These are phyloP conservation scores for Solanum pennellii DNA, from an alignment of 257 asterid species.

Conservation along the genomic window DNA sequence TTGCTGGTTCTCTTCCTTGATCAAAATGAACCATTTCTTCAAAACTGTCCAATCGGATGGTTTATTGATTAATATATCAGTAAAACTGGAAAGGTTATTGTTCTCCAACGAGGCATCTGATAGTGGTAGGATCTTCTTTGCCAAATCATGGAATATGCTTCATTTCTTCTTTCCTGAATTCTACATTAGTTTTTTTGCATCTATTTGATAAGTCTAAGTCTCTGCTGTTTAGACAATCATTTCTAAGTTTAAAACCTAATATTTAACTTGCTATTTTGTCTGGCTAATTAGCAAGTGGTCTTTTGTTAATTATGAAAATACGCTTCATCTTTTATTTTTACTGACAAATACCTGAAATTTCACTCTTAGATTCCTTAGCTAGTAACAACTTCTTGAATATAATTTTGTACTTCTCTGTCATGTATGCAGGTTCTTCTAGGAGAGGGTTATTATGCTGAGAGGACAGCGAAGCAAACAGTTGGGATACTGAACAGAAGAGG, in stretches of 20 bases:
- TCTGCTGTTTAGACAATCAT: not conserved
- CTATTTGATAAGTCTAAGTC: not conserved
- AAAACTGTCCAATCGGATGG: not conserved
- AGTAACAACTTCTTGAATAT: not conserved
- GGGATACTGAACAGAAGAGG: conserved; percentile 80
- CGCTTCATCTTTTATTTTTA: conserved; percentile 1
- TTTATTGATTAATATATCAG: not conserved
- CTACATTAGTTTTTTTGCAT: not conserved
- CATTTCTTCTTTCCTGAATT: not conserved
- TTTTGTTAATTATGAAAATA: not conserved
- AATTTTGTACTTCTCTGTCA: not conserved
- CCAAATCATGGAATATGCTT: not conserved
- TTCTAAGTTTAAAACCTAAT: not conserved
- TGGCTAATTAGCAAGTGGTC: not conserved
- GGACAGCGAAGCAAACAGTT: conserved; percentile 78
- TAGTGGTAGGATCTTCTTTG: not conserved
- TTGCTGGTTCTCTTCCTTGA: not conserved
- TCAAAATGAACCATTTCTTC: not conserved
- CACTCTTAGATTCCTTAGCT: not conserved
- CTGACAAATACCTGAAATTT: not conserved
- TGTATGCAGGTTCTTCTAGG: conserved; percentile 70
- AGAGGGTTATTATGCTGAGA: conserved; percentile 73
- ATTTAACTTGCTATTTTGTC: not conserved
- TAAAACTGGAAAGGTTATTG: not conserved
- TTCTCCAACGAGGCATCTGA: not conserved